Base-by-base conservation (phyloP, 1,284 basidiomycete genomes). In the Meripilus lineatus region DNA sequence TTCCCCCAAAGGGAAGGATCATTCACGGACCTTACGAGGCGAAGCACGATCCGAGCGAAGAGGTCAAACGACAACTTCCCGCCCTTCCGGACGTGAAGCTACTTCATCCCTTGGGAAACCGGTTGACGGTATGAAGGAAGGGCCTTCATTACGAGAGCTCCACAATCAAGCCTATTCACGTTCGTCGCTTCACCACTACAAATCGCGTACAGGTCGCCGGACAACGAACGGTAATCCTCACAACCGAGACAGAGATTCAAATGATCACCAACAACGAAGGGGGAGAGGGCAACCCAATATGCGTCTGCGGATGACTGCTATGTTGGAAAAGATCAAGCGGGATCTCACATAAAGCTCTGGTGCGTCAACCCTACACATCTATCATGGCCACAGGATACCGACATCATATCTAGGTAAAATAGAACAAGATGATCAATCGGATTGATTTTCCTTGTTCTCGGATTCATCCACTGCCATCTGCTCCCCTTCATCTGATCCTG, bases 231-330 rank as follows among this genome's bases (percentile, higher is more conserved):
- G n/a, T n/a, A n/a, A n/a, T n/a, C n/a, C n/a, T n/a, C 59, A 54
- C 25, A 51, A 48, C 17, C 18, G 23, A 11, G 24, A 30, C 24
- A 7, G 5, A 11, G 15, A 26, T n/a, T 11, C 26, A 25, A 37
- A 20, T 15, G n/a, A n/a, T 30, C 28, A 30, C n/a, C 10, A n/a
- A 30, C 35, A 42, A 48, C 38, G 32, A 20, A 46, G 56, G 36
- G 50, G 51, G 5, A 38, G 61, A 59, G 72, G 52, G 66, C 87
- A 89, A 55, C 86, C 86, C 8, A 75, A 88, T 56, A 89, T 89
- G 87, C 81, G 80, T 51, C 58, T 83, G 44, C 76, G 86, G 21
- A 89, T 89, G 86, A 74, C 77, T 50, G 79, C 75, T n/a, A 73
- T 89, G 70, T 71, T 89, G 36, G 82, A 84, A 56, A 81, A 79